Base-by-base conservation (phyloP, 805 yeast species). In the Scheffersomyces stipitis region DNA sequence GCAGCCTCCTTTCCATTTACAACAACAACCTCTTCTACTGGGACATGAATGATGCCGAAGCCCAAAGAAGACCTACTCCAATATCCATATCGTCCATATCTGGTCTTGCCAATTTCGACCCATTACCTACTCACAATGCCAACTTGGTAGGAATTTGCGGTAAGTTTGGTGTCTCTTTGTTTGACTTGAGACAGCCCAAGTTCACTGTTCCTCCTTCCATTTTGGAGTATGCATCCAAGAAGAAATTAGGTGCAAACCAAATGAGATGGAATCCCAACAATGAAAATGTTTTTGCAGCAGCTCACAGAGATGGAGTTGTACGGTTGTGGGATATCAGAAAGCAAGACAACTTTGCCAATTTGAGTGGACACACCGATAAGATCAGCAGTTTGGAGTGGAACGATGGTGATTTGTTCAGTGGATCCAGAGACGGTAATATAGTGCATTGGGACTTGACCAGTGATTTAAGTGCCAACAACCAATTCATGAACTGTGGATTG, bases 311-410 rank as follows among this genome's bases (percentile, higher is more conserved):
- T 45, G 77, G 76, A 3, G 58, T 75, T 3, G 73, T 81, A 28
- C 66, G 80, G 45, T 64, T 86, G 22, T 86, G 95, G 95, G 95
- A 86, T 60, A 76, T 83, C 30, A 69, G 95, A 44, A 74, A 70
- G 47, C 70, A 78, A 27, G 72, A 70, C 13, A 79, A 81, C 2
- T 62, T 78, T 36, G 75, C 78, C 6, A 62, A 64, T 28, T 62
- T 83, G 26, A 52, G 62, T 2, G 86, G 86, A 1, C 88, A 83
- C 49, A 54, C 64, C 4, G 81, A 75, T 41, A 40, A 43, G 14
- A 66, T 86, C 12, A 75, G 79, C 5, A 61, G 78, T 15, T 48
- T 86, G 26, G 76, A 78, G 42, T 86, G 93, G 91, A 66, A 67
- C 36, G 61, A 63, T 18, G 59, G 65, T 15, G 78, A 77, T 51